Percentiles rank a stretch among this genome's conserved stretches.
Evolutionary conservation across 1,284 basidiomycete genomes (phyloP).

Genomic region (Ganoderma meredithae): DNA sequence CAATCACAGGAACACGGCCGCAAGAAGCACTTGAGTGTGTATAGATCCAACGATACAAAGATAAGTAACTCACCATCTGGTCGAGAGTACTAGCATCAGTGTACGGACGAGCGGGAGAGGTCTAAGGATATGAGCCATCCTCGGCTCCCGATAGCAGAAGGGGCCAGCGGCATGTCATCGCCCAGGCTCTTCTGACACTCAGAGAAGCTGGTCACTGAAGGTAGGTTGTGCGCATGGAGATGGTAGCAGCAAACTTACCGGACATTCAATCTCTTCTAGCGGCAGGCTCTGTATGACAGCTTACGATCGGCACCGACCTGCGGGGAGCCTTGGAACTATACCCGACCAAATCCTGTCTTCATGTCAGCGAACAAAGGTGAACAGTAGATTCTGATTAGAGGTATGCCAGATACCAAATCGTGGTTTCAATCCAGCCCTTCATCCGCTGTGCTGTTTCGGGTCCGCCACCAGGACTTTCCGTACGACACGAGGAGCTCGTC

Average conservation of each 20-base stretch:
- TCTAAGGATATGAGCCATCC: not conserved
- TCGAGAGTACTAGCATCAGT: not conserved
- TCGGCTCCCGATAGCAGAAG: not conserved
- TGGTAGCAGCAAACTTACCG: not conserved
- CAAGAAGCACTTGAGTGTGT: constrained; percentile 11
- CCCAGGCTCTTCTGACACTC: constrained; percentile 1
- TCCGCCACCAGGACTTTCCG: constrained; percentile 91
- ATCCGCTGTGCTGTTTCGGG: constrained; percentile 39
- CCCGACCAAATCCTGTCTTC: not conserved
- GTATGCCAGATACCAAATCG: constrained; percentile 3
- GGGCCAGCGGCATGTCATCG: not conserved
- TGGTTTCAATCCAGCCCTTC: not conserved
- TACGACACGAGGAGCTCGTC: constrained; percentile 91
- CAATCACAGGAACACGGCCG: constrained; percentile 9
- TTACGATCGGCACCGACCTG: not conserved
- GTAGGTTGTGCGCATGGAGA: not conserved
- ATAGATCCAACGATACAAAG: not conserved
- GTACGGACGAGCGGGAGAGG: not conserved
- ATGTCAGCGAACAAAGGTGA: not conserved
- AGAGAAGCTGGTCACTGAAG: not conserved
- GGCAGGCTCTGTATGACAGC: not conserved
- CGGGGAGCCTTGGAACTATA: not conserved
- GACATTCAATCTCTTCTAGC: not conserved
- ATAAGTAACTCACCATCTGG: constrained; percentile 7
- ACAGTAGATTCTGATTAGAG: no score